phyloP scores from a whole-genome alignment of 371 early-diverging fungal species.

The Chytridium lagenaria region DNA sequence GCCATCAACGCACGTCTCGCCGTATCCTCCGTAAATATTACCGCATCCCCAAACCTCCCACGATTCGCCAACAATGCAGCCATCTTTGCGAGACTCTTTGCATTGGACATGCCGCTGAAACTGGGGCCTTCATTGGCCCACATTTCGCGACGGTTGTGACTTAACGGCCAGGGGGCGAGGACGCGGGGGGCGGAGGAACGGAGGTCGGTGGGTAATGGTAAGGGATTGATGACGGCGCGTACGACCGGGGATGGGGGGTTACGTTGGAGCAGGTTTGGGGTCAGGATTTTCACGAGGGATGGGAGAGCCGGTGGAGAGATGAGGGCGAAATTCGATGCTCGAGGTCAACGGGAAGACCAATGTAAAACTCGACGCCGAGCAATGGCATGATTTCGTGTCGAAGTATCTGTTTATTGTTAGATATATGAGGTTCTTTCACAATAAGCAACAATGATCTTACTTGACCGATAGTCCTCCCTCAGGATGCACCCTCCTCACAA shows the following conservation, averaged over 20 bases:
- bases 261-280: conserved; percentile 42
- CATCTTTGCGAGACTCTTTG: conserved; percentile 65
- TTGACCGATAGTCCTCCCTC: conserved; percentile 60
- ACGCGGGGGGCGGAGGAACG: conserved; percentile 34
- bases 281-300: conserved; percentile 51
- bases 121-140: conserved; percentile 43
- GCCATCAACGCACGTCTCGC: conserved; percentile 30
- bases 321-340: conserved; percentile 56
- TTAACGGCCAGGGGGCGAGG: conserved; percentile 40
- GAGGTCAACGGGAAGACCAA: conserved; percentile 53
- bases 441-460: too few relatives aligned
- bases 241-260: conserved; percentile 39
- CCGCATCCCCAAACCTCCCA: conserved; percentile 56
- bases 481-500: conserved; percentile 67
- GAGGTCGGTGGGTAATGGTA: conserved; percentile 38
- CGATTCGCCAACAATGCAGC: conserved; percentile 71
- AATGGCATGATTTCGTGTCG: conserved; percentile 59
- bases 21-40: conserved; percentile 33
- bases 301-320: conserved; percentile 53
- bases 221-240: conserved; percentile 51
- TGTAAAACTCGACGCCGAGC: conserved; percentile 61
- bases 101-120: conserved; percentile 59
- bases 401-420: conserved; percentile 55
- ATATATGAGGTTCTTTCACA: too few relatives aligned
- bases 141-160: conserved; percentile 42